phyloP scores from a whole-genome alignment of 1,284 basidiomycete genomes.

The Polyporus tsugae region DNA sequence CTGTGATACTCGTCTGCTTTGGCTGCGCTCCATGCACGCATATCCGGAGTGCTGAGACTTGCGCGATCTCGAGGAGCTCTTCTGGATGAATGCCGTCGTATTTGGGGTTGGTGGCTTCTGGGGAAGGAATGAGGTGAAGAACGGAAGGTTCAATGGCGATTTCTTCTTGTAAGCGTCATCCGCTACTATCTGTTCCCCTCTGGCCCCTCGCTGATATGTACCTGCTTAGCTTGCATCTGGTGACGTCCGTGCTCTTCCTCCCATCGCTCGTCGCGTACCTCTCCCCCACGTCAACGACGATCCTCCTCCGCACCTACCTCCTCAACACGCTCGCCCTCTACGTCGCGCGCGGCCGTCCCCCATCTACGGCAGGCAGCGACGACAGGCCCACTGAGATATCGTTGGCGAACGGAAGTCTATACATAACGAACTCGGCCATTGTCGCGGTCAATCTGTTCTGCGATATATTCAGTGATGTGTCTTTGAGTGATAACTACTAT shows the following conservation, averaged over 20 bases:
- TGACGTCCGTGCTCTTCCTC: slow-evolving; percentile 55
- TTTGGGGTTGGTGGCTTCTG: slow-evolving; percentile 53
- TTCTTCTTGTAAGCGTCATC: slow-evolving; percentile 45
- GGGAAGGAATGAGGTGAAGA: slow-evolving; percentile 33
- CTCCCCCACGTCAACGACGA: slow-evolving; percentile 37
- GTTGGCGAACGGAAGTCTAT: no score
- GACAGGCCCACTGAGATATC: no score
- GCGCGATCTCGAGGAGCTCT: slow-evolving; percentile 50
- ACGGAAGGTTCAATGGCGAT: slow-evolving; percentile 49
- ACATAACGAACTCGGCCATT: no score
- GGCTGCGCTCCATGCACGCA: no score
- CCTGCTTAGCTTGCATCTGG: slow-evolving; percentile 49
- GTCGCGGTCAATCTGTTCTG: background rate
- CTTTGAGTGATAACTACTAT: background rate
- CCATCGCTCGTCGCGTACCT: slow-evolving; percentile 42
- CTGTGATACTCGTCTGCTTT: no score
- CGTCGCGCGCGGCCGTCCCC: slow-evolving; percentile 46
- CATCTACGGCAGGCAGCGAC: background rate
- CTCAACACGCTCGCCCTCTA: slow-evolving; percentile 44
- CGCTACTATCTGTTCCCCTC: background rate
- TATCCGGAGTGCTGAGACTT: no score
- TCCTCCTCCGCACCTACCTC: slow-evolving; percentile 51
- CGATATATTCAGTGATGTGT: background rate
- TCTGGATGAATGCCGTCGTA: slow-evolving; percentile 49
- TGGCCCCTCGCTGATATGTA: background rate